These are phyloP conservation scores for Exophiala sp. DNA, from an alignment of 2,329 filamentous ascomycete species.

Conservation along the genomic window DNA sequence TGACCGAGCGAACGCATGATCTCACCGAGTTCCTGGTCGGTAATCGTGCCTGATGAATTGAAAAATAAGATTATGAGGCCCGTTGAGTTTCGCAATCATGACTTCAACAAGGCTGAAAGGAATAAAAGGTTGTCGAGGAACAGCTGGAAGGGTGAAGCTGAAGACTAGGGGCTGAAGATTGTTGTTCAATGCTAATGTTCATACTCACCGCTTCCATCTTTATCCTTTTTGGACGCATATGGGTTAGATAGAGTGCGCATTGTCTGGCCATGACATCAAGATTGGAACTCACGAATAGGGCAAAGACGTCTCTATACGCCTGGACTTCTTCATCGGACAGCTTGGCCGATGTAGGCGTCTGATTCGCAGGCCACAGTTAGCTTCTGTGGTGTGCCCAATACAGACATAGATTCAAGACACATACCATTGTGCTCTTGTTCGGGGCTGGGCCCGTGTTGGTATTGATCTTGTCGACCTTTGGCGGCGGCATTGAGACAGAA, in stretches of 20 bases:
- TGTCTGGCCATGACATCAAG: neutral
- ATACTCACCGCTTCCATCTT: conserved; percentile 31
- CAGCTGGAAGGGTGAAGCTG: too few species aligned
- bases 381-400: too few species aligned
- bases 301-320: conserved; percentile 31
- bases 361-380: conserved; percentile 8
- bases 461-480: conserved; percentile 3
- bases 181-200: neutral
- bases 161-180: too few species aligned
- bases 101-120: neutral
- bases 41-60: conserved; percentile 52
- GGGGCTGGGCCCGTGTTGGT: neutral
- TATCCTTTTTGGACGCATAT: conserved; percentile 29
- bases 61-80: too few species aligned
- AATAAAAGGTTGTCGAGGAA: too few species aligned
- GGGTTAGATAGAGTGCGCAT: neutral
- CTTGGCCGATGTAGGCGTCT: conserved; percentile 19
- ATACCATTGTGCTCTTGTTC: conserved; percentile 16
- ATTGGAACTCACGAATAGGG: conserved; percentile 30
- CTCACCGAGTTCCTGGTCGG: conserved; percentile 56
- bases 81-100: too few species aligned
- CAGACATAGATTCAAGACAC: too few species aligned
- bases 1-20: conserved; percentile 60
- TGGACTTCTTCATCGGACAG: conserved; percentile 29
- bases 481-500: neutral